Conservation (phyloP, 164 flowering plant species). For the Umbilicus rupestris region DNA sequence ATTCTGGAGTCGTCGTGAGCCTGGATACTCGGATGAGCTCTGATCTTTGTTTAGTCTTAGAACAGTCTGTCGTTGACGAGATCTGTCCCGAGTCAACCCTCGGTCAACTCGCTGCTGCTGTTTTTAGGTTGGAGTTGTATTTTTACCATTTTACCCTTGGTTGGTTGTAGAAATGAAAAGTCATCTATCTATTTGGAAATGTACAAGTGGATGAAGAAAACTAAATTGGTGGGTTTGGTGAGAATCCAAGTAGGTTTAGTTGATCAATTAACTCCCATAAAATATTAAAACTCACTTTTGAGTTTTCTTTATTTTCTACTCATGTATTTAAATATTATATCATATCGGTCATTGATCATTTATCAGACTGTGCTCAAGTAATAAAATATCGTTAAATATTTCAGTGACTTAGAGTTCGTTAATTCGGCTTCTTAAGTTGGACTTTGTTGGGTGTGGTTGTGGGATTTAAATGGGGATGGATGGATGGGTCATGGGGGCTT, state of each 20-base stretch:
- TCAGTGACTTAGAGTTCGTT: too few relatives aligned
- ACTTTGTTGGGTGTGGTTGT: not conserved
- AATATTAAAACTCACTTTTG: too few relatives aligned
- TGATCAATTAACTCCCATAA: too few relatives aligned
- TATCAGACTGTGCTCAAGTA: too few relatives aligned
- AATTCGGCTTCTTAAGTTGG: not conserved
- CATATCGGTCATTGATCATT: too few relatives aligned
- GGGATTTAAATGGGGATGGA: not conserved
- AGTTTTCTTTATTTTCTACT: too few relatives aligned
- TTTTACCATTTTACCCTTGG: conserved; percentile 2
- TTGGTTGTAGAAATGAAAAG: not conserved
- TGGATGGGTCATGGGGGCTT: not conserved
- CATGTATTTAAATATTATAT: too few relatives aligned
- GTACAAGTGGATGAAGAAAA: conserved; percentile 1
- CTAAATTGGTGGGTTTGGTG: conserved; percentile 1
- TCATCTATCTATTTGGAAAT: not conserved
- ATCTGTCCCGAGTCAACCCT: not conserved
- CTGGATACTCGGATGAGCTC: too few relatives aligned
- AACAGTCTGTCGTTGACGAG: conserved; percentile 6
- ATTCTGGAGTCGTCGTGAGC: conserved; percentile 65
- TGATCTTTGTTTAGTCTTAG: not conserved
- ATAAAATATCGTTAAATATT: too few relatives aligned
- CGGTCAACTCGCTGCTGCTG: not conserved
- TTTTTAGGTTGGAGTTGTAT: not conserved
- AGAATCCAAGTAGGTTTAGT: not conserved